These are phyloP conservation scores for Fraxinus ornus DNA, from an alignment of 305 asterid species.

Conservation along the genomic window DNA sequence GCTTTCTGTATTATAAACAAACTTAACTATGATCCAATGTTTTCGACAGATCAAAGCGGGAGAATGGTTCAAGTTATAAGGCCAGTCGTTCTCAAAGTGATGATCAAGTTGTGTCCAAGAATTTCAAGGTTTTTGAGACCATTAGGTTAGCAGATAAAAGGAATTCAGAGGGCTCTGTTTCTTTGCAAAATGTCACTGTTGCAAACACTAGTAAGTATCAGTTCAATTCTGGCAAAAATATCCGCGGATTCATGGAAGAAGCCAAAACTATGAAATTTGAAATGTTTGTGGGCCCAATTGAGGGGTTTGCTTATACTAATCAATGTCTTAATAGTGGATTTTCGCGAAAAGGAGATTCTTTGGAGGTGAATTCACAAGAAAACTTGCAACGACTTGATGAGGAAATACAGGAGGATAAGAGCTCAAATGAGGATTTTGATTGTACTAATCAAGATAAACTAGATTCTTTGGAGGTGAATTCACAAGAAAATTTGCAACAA, in stretches of 20 bases:
- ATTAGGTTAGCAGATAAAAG: conserved; percentile 12
- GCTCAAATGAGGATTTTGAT: conserved; percentile 32
- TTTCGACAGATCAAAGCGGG: conserved; percentile 36
- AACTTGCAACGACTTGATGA: conserved; percentile 15
- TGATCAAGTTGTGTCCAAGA: conserved; percentile 28
- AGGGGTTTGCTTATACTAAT: conserved; percentile 24
- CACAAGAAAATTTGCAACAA: conserved; percentile 15
- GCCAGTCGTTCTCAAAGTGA: conserved; percentile 27
- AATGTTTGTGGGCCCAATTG: conserved; percentile 46
- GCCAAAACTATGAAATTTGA: conserved; percentile 42
- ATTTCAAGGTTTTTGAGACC: conserved; percentile 22
- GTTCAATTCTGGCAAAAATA: conserved; percentile 34
- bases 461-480: conserved; percentile 2
- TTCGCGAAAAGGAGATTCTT: not conserved
- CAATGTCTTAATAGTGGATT: conserved; percentile 16
- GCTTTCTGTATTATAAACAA: not conserved
- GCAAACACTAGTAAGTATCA: conserved; percentile 42
- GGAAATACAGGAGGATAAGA: conserved; percentile 21
- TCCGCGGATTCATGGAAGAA: conserved; percentile 45
- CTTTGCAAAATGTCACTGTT: conserved; percentile 27
- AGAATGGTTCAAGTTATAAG: conserved; percentile 29
- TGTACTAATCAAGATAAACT: conserved; percentile 21
- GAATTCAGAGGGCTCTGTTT: conserved; percentile 41
- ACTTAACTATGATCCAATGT: not conserved
- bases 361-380: conserved; percentile 13